Evolutionary conservation across 2,329 filamentous ascomycete genomes (phyloP), one percentile per base, ranked within the genome.

Genomic region (Curvularia eragrostidis): DNA sequence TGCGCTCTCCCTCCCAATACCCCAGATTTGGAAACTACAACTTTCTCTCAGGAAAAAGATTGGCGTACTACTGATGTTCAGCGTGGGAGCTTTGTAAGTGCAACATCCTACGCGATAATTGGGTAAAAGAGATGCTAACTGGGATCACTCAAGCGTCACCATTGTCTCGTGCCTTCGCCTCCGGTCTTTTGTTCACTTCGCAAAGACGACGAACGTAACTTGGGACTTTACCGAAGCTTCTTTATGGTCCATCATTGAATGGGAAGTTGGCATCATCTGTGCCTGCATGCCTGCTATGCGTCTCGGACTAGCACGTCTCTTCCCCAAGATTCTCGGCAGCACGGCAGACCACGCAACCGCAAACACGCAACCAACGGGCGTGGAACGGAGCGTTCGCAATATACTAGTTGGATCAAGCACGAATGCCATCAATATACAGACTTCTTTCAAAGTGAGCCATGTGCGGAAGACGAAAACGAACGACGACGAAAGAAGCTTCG

Each of bases 1-100:
- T 1, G 64, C 71, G 36, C 72, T 78, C 9, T 47, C 61, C 3
- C 51, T 78, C 3, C 76, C 75, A 1, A 52, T 78, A 51, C 63
- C 58, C 15, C 63, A 75, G 24, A 54, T 78, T 13, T 68, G 56
- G 28, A 67, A 67, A 24, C 61, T 78, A 5, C 60, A 66, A 6
- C 69, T 78, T 58, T 63, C 59, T 32, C 52, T 63, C 1, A 61
- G 64, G n/a, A 71, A 68, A 49, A 77, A 75, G 48, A 52, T 70
- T 5, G 67, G 70, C 23, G 63, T 78, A 52, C 70, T 78, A 68
- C 52, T 75, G 46, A 77, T 78, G 75, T 77, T 78, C 51, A 56
- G 69, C 2, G 63, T 74, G 13, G 75, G 76, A 28, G 65, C 75
- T 32, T 75, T 80, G 78, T 80, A 70, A 66, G 77, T 69, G 1